A percentile compares a stretch with the other conserved stretches of the same genome.
Conservation (phyloP, 2,329 filamentous ascomycete genomes). For the Chaetomium strumarium region DNA sequence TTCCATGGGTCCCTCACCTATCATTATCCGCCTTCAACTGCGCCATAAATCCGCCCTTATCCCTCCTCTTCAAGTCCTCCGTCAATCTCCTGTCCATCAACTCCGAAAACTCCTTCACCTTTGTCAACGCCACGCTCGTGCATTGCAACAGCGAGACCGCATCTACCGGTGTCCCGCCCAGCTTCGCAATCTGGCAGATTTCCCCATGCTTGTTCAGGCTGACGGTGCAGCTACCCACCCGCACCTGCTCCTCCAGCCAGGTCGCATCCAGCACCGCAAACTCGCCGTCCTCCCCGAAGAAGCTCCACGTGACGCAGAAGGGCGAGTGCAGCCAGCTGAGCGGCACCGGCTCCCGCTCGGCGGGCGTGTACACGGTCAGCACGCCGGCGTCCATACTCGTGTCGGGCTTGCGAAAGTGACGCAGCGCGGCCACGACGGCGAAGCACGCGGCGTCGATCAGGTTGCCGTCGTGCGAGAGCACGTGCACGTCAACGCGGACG, state of each 20-base stretch:
- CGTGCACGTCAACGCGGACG: conserved; percentile 84
- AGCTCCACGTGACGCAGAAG: conserved; percentile 84
- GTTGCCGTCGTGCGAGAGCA: conserved; percentile 86
- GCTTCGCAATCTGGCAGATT: conserved; percentile 85
- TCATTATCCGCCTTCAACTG: conserved; percentile 82
- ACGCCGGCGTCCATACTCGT: conserved; percentile 78
- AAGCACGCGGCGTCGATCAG: conserved; percentile 82
- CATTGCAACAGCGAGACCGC: conserved; percentile 73
- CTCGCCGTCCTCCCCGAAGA: conserved; percentile 68
- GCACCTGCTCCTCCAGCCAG: conserved; percentile 68
- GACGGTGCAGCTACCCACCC: conserved; percentile 68
- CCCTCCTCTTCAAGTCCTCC: conserved; percentile 70
- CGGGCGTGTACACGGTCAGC: conserved; percentile 75
- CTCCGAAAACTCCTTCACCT: conserved; percentile 73
- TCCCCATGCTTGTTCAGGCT: conserved; percentile 87
- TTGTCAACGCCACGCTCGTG: conserved; percentile 65
- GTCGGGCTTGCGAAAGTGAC: conserved; percentile 88
- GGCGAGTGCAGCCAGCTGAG: conserved; percentile 89
- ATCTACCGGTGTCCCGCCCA: conserved; percentile 77
- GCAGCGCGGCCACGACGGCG: conserved; percentile 78
- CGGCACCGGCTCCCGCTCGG: conserved; percentile 84
- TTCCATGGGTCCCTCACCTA: conserved; percentile 46
- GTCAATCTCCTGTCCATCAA: conserved; percentile 68
- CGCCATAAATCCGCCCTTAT: conserved; percentile 71
- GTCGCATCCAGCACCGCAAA: conserved; percentile 67